Base-by-base conservation (phyloP, 1,284 basidiomycete species). In the Apiotrichum brassicae region DNA sequence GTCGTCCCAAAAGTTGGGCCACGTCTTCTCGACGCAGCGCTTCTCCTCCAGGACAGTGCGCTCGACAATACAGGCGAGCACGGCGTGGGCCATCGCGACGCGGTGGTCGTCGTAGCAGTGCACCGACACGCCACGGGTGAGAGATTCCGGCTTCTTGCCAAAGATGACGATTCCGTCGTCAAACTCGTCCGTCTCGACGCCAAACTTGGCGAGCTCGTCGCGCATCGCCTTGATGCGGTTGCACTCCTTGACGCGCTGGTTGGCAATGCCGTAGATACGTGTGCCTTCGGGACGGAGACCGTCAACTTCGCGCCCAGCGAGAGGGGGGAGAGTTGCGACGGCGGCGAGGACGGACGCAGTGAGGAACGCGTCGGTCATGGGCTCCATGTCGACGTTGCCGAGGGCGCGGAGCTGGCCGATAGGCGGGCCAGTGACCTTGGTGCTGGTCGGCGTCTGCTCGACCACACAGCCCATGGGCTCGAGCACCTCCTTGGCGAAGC, bases 1-100 rank as follows among this genome's bases (percentile, higher is more conserved):
- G 71, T 97, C 95, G 66, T 98, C 95, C 92, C 94, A 98, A 88
- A 93, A 99, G 68, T 93, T 92, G 3, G 95, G 94, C 94, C 94
- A 98, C 0, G 95, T 98, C 80, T 99, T 99, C 74, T 97, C 94
- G 20, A 98, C 94, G 65, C 94, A 97, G 47, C 94, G 80, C 75
- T 95, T 97, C 76, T 98, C 94, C 66, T 97, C 91, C 33, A 98
- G 77, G 53, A 91, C 76, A 1, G 88, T 89, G 24, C 82, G 83
- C 30, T 79, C 75, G 24, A 92, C 77, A 3, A 88, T 79, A 8
- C 84, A 80, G 4, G 85, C 84, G 18, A 98, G 77, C 19, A 97
- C 90, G 51, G 86, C 85, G 77, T 97, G 97, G 0, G 94, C 91
- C 94, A 99, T 98, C 7, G 93, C 94, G 13, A 99, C 93, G 46